A percentile compares a stretch with the other conserved stretches of the same genome.
Conservation (phyloP, 164 flowering plant genomes). For the Tinospora cordifolia region DNA sequence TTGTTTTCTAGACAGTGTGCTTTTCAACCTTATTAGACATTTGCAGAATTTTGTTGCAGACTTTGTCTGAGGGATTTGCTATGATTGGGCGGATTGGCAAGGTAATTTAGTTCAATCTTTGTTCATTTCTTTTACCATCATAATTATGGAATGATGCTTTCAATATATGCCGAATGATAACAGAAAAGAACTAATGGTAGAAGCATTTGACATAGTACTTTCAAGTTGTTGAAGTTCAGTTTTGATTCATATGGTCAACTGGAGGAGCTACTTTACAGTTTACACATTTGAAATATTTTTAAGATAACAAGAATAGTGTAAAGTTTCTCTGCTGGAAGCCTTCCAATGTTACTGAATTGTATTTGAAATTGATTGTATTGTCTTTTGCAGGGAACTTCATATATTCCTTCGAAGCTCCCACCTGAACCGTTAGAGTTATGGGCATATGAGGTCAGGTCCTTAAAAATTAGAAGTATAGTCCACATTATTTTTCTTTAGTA, state of each 20-base stretch:
- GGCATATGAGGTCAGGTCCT: conserved; percentile 82
- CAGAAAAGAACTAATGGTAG: neutral
- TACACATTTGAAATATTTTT: neutral
- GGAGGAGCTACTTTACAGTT: neutral
- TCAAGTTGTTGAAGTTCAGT: neutral
- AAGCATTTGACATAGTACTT: neutral
- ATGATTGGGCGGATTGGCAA: conserved; percentile 90
- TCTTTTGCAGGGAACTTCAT: conserved; percentile 58
- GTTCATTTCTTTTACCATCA: neutral
- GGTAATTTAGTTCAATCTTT: conserved; percentile 34
- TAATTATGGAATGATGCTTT: neutral
- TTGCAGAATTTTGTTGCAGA: conserved; percentile 39
- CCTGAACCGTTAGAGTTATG: conserved; percentile 83
- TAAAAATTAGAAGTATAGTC: neutral
- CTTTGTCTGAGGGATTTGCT: conserved; percentile 83
- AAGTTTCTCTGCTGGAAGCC: neutral
- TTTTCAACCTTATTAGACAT: conserved; percentile 5
- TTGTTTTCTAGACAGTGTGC: neutral
- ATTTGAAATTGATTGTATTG: conserved; percentile 3
- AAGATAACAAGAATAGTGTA: neutral
- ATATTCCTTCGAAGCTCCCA: conserved; percentile 68
- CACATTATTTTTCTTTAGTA: neutral
- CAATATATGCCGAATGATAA: neutral
- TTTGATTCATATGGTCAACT: neutral
- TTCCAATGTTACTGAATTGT: neutral